Base-by-base conservation (phyloP, 495 filamentous ascomycete genomes). In the Aspergillus avenaceus region DNA sequence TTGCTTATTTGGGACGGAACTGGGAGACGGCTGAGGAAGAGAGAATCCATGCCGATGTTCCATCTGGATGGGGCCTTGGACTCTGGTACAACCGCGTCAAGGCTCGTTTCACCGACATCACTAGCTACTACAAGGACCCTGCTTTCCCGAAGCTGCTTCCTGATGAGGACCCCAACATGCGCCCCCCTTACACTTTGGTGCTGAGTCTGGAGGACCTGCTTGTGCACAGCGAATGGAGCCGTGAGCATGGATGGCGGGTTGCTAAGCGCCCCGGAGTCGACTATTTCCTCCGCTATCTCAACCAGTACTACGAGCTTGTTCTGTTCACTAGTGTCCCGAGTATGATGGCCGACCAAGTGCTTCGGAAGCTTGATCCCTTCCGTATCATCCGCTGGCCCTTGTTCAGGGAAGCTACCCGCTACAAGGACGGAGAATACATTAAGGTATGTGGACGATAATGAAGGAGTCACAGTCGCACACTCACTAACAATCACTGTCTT, bases 231-330 rank as follows among this genome's bases (percentile, higher is more conserved):
- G 88, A 95, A 59, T 98, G 93, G 93, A 82, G 82, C 18, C 81
- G 91, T 43, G 86, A 97, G 58, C 87, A 97, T 58, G 93, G 93
- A 23, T 98, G 93, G 92, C 83, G 92, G 49, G 81, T 92, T 56
- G 93, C 93, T 34, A 98, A 98, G 73, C 83, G 93, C 27, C 93
- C 93, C 23, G 93, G 93, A 32, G 78, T 96, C 38, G 93, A 98
- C 72, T 98, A 98, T 75, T 97, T 98, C 74, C 68, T 98, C 46
- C 88, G 87, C 61, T 98, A 98, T 64, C 77, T 98, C 31, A 90
- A 85, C 69, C 90, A 96, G 64, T 97, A 97, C 76, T 98, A 96
- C 67, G 93, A 98, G 65, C 77, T 98, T 19, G 95, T 97, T 29
- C 80, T 98, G 38, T 98, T 96, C 74, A 97, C 95, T 23, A 89